phyloP scores from a whole-genome alignment of 192 early-diverging fungal species.

The Coemansia sp. region DNA sequence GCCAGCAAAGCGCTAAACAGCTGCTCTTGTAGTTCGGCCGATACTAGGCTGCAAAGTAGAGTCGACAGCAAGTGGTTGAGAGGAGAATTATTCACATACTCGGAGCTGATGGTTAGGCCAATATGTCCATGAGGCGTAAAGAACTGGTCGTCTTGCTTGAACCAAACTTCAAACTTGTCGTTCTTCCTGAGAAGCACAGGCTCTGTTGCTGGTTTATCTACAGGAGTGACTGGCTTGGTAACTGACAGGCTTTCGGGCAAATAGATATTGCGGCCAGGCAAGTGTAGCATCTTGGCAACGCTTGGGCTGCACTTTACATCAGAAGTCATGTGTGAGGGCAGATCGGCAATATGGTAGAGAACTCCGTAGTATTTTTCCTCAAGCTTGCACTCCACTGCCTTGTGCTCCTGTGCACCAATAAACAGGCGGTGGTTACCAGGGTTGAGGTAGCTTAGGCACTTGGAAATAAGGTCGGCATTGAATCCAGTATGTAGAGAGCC shows the following conservation, averaged over 20 bases:
- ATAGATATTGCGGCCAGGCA: conserved; percentile 12
- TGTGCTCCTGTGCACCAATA: conserved; percentile 40
- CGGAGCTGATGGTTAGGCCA: conserved; percentile 55
- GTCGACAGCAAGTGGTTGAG: neutral
- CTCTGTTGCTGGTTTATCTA: conserved; percentile 1
- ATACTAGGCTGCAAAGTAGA: conserved; percentile 2
- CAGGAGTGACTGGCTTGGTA: neutral
- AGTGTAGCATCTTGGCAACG: neutral
- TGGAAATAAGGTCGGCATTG: conserved; percentile 60
- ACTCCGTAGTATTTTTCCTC: conserved; percentile 77
- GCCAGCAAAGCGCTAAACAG: conserved; percentile 78
- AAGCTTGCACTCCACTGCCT: conserved; percentile 22
- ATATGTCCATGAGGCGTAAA: conserved; percentile 79
- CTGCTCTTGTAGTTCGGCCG: conserved; percentile 65
- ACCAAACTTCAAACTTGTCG: conserved; percentile 69
- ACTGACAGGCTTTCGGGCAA: conserved; percentile 33
- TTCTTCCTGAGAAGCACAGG: conserved; percentile 19
- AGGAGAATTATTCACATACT: neutral
- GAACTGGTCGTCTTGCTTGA: conserved; percentile 88
- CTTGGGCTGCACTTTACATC: neutral
- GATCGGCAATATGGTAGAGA: conserved; percentile 61
- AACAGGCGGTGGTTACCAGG: conserved; percentile 60
- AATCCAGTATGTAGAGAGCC: conserved; percentile 63
- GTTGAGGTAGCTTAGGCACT: conserved; percentile 58
- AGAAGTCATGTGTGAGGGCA: neutral